Evolutionary conservation across 768 basidiomycete genomes (phyloP), one percentile per base, ranked within the genome.

Genomic region (Mycena metata): DNA sequence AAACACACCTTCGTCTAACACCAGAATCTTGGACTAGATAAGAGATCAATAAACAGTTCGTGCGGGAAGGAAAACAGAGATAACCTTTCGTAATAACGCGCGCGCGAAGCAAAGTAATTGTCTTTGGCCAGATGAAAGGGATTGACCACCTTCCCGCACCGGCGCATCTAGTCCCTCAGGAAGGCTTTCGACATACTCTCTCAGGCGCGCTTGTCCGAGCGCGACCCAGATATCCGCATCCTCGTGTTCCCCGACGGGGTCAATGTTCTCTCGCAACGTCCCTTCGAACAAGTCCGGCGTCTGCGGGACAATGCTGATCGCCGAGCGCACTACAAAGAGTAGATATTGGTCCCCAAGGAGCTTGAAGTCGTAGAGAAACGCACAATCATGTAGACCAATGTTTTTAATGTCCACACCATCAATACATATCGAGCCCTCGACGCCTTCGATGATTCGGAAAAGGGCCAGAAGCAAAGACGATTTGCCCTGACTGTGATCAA

Each of bases 141-240:
- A 95, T 24, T 88, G 86, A 0, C 95, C 95, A 11, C 90, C 93
- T 79, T 96, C 94, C 64, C 87, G 81, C 21, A 96, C 90, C 3
- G 84, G 81, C 1, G 93, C 88, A 76, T 96, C 94, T 9, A 95
- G 83, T 21, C 88, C 87, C 64, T 87, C 90, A 0, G 91, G 82
- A 3, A 93, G 79, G 19, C 78, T 83, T 67, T 93, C 89, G 19
- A 93, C 83, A 74, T 90, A 94, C 51, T 86, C 83, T 77, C 89
- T 91, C 64, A 95, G 77, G 77, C 90, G 86, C 16, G 89, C 86
- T 88, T 96, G 92, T 69, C 89, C 87, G 36, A 98, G 84, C 12
- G 96, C 94, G 16, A 80, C 80, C 97, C 97, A 99, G 26, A 99
- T 94, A 67, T 94, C 91, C 2, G 80, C 86, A 78, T 99, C 96